Evolutionary conservation across 345 rosid genomes (phyloP).

Genomic region (Barbarea vulgaris): DNA sequence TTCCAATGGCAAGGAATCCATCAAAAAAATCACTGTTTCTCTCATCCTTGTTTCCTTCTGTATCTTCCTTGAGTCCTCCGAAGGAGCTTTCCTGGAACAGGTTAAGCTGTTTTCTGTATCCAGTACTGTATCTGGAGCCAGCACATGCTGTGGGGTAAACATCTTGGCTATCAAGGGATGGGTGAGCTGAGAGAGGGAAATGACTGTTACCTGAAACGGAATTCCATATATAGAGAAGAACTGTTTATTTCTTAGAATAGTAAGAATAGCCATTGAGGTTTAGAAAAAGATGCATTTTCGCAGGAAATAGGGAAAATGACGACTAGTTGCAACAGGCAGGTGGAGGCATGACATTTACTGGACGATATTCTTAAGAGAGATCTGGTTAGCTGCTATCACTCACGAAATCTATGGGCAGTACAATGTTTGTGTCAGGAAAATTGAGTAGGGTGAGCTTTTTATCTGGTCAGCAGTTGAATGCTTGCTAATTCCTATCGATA

Average conservation of each 20-base stretch:
- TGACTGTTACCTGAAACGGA: constrained; percentile 64
- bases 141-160: constrained; percentile 44
- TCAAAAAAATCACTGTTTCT: constrained; percentile 60
- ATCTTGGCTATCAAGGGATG: constrained; percentile 52
- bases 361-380: constrained; percentile 5
- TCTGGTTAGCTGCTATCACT: constrained; percentile 12
- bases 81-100: constrained; percentile 48
- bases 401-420: background rate
- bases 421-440: constrained; percentile 2
- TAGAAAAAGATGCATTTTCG: constrained; percentile 10
- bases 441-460: background rate
- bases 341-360: constrained; percentile 1
- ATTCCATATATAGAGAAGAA: constrained; percentile 29
- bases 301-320: constrained; percentile 11
- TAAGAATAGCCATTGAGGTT: background rate
- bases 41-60: constrained; percentile 44
- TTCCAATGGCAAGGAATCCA: constrained; percentile 91
- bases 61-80: constrained; percentile 37
- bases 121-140: constrained; percentile 47
- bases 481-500: constrained; percentile 27
- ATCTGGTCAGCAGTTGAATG: constrained; percentile 22
- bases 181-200: constrained; percentile 55
- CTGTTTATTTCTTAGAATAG: background rate
- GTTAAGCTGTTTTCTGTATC: constrained; percentile 39
- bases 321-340: background rate